These are phyloP conservation scores for Teratosphaeria nubilosa DNA, from an alignment of 2,329 filamentous ascomycete species.

Conservation along the genomic window DNA sequence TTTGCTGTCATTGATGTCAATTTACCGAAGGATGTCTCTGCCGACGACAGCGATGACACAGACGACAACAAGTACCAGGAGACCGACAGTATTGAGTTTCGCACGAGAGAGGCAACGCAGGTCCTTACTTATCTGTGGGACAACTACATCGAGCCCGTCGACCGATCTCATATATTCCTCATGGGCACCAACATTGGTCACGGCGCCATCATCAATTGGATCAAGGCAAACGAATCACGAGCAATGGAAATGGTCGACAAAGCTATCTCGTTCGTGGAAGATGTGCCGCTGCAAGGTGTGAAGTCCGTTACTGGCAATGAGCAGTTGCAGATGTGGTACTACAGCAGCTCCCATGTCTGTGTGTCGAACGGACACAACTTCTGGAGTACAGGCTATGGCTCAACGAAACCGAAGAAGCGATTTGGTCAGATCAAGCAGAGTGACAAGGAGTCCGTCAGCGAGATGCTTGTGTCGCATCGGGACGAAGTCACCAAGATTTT, in stretches of 20 bases:
- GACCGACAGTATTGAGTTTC: constrained; percentile 38
- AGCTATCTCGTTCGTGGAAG: constrained; percentile 72
- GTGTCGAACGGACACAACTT: constrained; percentile 65
- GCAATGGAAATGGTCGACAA: constrained; percentile 60
- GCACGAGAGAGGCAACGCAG: constrained; percentile 48
- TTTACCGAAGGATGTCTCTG: constrained; percentile 66
- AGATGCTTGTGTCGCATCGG: constrained; percentile 48
- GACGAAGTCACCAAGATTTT: constrained; percentile 41
- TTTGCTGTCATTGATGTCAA: constrained; percentile 90
- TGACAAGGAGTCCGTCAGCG: constrained; percentile 36
- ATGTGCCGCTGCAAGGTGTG: constrained; percentile 63
- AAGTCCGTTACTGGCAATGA: constrained; percentile 52
- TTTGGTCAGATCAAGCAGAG: constrained; percentile 46
- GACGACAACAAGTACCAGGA: constrained; percentile 28
- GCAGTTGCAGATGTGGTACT: constrained; percentile 75
- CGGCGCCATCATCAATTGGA: constrained; percentile 67
- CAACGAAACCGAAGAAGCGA: constrained; percentile 45
- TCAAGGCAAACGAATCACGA: constrained; percentile 55
- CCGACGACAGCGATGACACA: constrained; percentile 29
- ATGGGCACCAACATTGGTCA: constrained; percentile 88
- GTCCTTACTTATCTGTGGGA: constrained; percentile 87
- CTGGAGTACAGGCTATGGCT: constrained; percentile 53
- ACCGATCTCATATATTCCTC: constrained; percentile 66
- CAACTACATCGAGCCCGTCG: constrained; percentile 76
- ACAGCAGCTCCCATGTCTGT: constrained; percentile 67